A percentile compares a stretch with the other conserved stretches of the same genome.
Conservation (phyloP, 331 rosid genomes). For the Saraca asoca region DNA sequence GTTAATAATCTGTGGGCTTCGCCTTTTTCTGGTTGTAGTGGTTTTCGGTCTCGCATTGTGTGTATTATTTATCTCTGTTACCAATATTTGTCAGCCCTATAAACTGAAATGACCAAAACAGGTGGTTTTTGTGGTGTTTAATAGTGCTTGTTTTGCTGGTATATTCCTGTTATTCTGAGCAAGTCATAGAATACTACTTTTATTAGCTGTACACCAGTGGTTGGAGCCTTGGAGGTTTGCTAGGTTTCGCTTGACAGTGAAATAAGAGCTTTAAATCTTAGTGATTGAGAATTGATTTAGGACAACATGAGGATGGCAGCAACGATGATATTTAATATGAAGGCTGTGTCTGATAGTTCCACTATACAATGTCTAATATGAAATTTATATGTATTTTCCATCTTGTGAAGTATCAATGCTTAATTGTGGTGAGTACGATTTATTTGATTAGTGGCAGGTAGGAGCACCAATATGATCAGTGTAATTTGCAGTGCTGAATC, state of each 20-base stretch:
- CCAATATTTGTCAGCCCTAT: too few relatives aligned
- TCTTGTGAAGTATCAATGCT: too few relatives aligned
- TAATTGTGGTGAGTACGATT: too few relatives aligned
- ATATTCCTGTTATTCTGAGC: not conserved
- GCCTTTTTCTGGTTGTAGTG: not conserved
- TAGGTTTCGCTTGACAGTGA: not conserved
- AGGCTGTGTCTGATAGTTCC: too few relatives aligned
- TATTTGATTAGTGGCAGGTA: too few relatives aligned
- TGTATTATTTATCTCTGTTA: not conserved
- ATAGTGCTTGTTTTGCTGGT: too few relatives aligned
- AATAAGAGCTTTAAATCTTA: not conserved
- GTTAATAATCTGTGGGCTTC: not conserved
- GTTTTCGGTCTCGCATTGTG: not conserved
- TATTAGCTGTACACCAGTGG: not conserved
- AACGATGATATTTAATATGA: not conserved
- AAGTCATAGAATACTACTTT: constrained; percentile 1
- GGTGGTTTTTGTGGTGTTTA: too few relatives aligned
- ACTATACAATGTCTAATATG: too few relatives aligned
- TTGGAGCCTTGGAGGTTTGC: not conserved
- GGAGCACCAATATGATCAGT: too few relatives aligned
- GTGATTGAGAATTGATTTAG: not conserved
- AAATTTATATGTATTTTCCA: too few relatives aligned
- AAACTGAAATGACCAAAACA: too few relatives aligned
- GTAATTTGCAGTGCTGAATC: too few relatives aligned
- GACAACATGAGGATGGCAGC: not conserved